Percentiles rank a stretch among this genome's conserved stretches.
phyloP scores from a whole-genome alignment of 2,329 filamentous ascomycete species.

The Fusarium verticillioides region DNA sequence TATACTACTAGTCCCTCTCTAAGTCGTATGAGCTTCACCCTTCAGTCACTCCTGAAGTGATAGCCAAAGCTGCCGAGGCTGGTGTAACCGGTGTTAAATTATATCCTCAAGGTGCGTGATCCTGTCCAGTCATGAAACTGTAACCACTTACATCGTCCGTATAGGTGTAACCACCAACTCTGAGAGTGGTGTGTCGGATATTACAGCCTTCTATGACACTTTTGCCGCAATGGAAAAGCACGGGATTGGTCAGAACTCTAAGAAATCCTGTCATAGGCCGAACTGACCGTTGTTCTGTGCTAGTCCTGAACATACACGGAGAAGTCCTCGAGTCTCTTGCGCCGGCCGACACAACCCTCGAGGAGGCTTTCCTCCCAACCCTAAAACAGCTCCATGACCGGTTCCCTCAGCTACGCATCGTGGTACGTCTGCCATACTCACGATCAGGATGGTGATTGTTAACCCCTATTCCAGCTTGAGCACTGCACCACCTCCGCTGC shows the following conservation, averaged over 20 bases:
- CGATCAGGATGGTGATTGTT: background rate
- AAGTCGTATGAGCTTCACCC: constrained; percentile 59
- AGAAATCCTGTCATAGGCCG: background rate
- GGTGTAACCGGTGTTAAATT: constrained; percentile 80
- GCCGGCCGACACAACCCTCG: constrained; percentile 58
- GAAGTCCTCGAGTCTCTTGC: constrained; percentile 71
- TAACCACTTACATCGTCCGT: constrained; percentile 21
- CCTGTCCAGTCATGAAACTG: background rate
- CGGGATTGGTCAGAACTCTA: constrained; percentile 60
- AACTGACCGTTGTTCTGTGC: background rate
- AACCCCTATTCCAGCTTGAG: constrained; percentile 63
- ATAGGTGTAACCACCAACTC: constrained; percentile 73
- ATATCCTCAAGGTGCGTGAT: constrained; percentile 63
- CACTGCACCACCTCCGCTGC: constrained; percentile 90
- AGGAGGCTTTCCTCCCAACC: constrained; percentile 79
- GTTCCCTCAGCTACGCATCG: constrained; percentile 78
- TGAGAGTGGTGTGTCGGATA: constrained; percentile 74
- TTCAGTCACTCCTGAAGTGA: constrained; percentile 73
- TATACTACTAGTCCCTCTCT: constrained; percentile 5
- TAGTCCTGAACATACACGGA: constrained; percentile 90
- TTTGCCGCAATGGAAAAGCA: constrained; percentile 91
- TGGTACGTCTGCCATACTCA: constrained; percentile 49
- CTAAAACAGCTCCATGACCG: constrained; percentile 76
- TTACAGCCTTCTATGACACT: constrained; percentile 78
- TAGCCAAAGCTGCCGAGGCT: constrained; percentile 76